Percentiles rank a stretch among this genome's conserved stretches.
Conservation (phyloP, 768 basidiomycete genomes). For the Dioszegia hungarica region DNA sequence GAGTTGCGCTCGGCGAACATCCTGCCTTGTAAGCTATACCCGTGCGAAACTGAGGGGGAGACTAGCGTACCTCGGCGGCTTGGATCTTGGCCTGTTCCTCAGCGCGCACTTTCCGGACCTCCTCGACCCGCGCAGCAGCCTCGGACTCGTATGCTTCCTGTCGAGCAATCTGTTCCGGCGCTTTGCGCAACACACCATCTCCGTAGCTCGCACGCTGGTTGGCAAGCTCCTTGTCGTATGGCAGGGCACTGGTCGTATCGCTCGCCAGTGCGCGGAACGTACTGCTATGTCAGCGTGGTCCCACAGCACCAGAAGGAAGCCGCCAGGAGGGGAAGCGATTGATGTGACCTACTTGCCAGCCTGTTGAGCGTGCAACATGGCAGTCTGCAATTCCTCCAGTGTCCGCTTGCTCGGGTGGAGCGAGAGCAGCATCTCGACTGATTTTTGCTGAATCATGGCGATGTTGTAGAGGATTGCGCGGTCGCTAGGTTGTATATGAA, state of each 20-base stretch:
- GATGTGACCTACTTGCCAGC: slow-evolving; percentile 83
- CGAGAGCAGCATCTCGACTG: slow-evolving; percentile 79
- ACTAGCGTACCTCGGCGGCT: slow-evolving; percentile 40
- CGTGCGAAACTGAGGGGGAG: neutral
- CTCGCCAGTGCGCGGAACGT: slow-evolving; percentile 77
- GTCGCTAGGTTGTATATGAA: slow-evolving; percentile 77
- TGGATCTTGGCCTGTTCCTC: slow-evolving; percentile 71
- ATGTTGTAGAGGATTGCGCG: slow-evolving; percentile 91
- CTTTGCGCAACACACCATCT: slow-evolving; percentile 73
- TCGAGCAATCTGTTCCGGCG: slow-evolving; percentile 68
- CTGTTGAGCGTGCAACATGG: slow-evolving; percentile 72
- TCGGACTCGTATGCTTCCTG: slow-evolving; percentile 72
- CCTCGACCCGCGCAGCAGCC: slow-evolving; percentile 65
- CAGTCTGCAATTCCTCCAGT: slow-evolving; percentile 69
- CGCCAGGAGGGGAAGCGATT: too few relatives aligned
- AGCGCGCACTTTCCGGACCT: slow-evolving; percentile 69
- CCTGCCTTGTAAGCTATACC: slow-evolving; percentile 14
- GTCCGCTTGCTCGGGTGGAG: slow-evolving; percentile 70
- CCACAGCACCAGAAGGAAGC: too few relatives aligned
- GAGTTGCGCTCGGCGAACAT: slow-evolving; percentile 49
- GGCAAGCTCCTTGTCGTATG: slow-evolving; percentile 80
- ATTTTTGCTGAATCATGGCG: slow-evolving; percentile 97
- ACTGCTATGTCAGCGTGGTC: slow-evolving; percentile 53
- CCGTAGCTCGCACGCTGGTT: slow-evolving; percentile 87
- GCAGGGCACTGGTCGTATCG: slow-evolving; percentile 64